Evolutionary conservation across 805 yeast species (phyloP), one percentile per base, ranked within the genome.

Genomic region (Grigorovia transvaalensis): DNA sequence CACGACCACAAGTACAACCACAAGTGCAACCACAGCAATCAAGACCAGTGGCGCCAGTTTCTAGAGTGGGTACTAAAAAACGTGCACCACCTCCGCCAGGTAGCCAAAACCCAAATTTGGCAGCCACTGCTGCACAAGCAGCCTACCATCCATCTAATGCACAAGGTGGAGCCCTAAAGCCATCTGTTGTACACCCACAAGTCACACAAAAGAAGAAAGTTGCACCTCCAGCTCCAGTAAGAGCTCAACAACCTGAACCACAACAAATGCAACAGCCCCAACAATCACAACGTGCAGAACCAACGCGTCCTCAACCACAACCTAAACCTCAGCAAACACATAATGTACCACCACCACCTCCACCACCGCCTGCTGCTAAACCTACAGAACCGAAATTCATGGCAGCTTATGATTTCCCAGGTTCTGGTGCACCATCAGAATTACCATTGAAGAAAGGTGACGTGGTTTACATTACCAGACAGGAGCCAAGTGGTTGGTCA

Each of bases 401-500:
- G 60, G 98, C 95, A 0, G 79, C 88, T 42, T 91, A 85, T 64
- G 96, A 89, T 59, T 91, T 86, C 68, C 85, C 82, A 19, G 97
- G 96, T 7, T 79, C 89, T 1, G 93, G 91, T 17, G 77, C 84
- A 13, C 83, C 95, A 0, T 82, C 93, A 9, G 89, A 83, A 59
- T 73, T 90, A 53, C 88, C 96, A 7, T 74, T 91, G 43, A 70
- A 75, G 6, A 85, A 84, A 60, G 96, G 86, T 53, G 85, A 86
- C 46, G 72, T 88, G 47, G 81, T 91, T 41, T 80, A 80, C 55
- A 80, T 93, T 38, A 71, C 82, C 2, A 83, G 78, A 62, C 81
- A 84, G 56, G 87, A 84, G 52, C 81, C 83, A 46, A 90, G 87
- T 55, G 96, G 96, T 17, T 93, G 99, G 99, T 91, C 96, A 60